These are phyloP conservation scores for Globisporangium parvum DNA, from an alignment of 352 stramenopile genomes.

Conservation along the genomic window DNA sequence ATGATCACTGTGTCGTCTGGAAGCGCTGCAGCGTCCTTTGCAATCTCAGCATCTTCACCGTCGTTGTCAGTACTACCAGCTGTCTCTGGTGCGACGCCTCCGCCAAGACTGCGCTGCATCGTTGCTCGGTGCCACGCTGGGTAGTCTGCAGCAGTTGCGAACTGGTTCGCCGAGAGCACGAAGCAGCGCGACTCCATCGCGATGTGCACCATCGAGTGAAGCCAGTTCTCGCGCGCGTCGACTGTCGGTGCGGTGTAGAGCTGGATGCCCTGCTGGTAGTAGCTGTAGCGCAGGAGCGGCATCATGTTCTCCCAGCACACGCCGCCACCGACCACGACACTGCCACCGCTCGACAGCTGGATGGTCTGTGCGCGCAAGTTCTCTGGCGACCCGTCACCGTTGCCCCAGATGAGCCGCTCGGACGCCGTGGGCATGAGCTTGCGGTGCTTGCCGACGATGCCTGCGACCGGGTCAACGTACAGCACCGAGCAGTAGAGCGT, in stretches of 20 bases:
- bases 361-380: constrained; percentile 18
- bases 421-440: constrained; percentile 24
- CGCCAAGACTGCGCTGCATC: constrained; percentile 4
- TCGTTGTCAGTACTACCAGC: neutral
- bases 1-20: constrained; percentile 19
- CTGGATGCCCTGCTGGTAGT: constrained; percentile 21
- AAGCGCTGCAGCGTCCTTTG: neutral
- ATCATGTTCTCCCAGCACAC: constrained; percentile 28
- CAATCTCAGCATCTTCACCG: neutral
- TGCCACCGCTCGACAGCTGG: constrained; percentile 2
- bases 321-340: constrained; percentile 13
- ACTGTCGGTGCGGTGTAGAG: constrained; percentile 20
- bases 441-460: constrained; percentile 20
- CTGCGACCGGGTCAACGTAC: constrained; percentile 17
- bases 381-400: constrained; percentile 16
- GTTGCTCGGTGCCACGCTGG: constrained; percentile 16
- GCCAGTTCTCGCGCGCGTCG: constrained; percentile 20
- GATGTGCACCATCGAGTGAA: constrained; percentile 21
- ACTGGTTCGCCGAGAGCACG: constrained; percentile 26
- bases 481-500: constrained; percentile 21
- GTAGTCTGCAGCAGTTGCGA: constrained; percentile 17
- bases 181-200: constrained; percentile 25
- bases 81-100: neutral
- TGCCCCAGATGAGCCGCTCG: constrained; percentile 22
- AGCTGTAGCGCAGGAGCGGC: constrained; percentile 21